A percentile compares a stretch with the other conserved stretches of the same genome.
Evolutionary conservation across 1,284 basidiomycete genomes (phyloP).

Genomic region (Termitomyces sp.): DNA sequence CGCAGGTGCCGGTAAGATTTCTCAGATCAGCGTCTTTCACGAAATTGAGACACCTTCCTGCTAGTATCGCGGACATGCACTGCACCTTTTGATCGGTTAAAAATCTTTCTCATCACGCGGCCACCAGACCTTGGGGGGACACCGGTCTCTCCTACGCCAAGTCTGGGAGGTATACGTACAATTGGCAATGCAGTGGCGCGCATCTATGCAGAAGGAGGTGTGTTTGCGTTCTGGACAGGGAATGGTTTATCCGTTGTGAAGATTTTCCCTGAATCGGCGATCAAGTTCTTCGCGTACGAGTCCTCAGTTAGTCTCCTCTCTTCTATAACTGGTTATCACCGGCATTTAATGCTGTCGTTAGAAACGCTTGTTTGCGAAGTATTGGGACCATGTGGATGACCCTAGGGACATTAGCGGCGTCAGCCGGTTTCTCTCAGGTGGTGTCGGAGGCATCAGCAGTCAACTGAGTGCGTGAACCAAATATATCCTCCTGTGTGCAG

Average conservation of each 20-base stretch:
- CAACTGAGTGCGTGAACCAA: conserved; percentile 69
- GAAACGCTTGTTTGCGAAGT: conserved; percentile 92
- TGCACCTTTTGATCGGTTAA: conserved; percentile 96
- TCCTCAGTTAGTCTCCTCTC: conserved; percentile 58
- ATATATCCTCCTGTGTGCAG: conserved; percentile 7
- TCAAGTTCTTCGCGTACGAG: conserved; percentile 98
- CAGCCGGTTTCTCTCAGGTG: conserved; percentile 93
- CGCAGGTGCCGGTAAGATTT: conserved; percentile 78
- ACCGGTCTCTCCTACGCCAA: conserved; percentile 39
- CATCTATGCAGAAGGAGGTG: conserved; percentile 84
- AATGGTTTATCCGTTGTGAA: conserved; percentile 83
- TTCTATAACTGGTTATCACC: conserved; percentile 3
- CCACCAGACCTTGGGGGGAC: conserved; percentile 63
- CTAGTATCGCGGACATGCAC: conserved; percentile 92
- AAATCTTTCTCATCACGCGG: conserved; percentile 93
- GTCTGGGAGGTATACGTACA: conserved; percentile 58
- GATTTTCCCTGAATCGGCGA: conserved; percentile 96
- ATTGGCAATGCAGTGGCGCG: conserved; percentile 70
- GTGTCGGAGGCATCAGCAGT: conserved; percentile 90
- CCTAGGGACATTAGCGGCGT: conserved; percentile 85
- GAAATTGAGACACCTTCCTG: conserved; percentile 7
- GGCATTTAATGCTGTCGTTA: conserved; percentile 26
- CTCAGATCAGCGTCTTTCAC: conserved; percentile 3
- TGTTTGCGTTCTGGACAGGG: conserved; percentile 91
- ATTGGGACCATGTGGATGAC: conserved; percentile 90